A percentile compares a stretch with the other conserved stretches of the same genome.
These are phyloP conservation scores for Mycena latifolia DNA, from an alignment of 768 basidiomycete species.

Conservation along the genomic window DNA sequence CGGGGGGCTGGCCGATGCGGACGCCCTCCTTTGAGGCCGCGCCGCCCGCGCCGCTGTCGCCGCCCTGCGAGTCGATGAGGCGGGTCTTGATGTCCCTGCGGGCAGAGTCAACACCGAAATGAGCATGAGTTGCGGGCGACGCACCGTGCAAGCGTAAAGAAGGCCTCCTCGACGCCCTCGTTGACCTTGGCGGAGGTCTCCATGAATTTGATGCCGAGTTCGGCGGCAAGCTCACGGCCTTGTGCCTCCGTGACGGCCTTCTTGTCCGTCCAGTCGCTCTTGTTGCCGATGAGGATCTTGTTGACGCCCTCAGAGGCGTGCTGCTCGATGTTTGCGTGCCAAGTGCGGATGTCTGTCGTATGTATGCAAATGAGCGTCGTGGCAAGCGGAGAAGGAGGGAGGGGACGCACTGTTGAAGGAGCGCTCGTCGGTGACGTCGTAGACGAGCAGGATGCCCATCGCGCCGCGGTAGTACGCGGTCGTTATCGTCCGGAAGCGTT, in stretches of 20 bases:
- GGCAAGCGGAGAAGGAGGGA: constrained; percentile 5
- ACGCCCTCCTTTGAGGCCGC: constrained; percentile 59
- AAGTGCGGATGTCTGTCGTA: constrained; percentile 30
- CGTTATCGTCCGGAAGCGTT: constrained; percentile 98
- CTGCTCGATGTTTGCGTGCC: constrained; percentile 90
- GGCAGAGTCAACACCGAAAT: not conserved
- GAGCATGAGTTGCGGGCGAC: too few species aligned
- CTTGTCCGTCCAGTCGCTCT: constrained; percentile 97
- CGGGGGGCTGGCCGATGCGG: constrained; percentile 21
- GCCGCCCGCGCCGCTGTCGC: constrained; percentile 58
- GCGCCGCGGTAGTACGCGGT: constrained; percentile 99
- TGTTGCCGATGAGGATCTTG: constrained; percentile 98
- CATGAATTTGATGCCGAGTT: constrained; percentile 93
- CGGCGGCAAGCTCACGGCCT: constrained; percentile 87
- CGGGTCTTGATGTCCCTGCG: constrained; percentile 97
- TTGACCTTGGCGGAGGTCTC: constrained; percentile 99
- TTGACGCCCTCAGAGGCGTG: constrained; percentile 99
- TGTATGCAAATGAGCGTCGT: too few species aligned
- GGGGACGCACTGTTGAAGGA: constrained; percentile 66
- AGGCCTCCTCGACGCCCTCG: constrained; percentile 98
- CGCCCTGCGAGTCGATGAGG: constrained; percentile 93
- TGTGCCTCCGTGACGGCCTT: constrained; percentile 73
- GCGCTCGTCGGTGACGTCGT: constrained; percentile 88
- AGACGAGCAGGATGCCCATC: constrained; percentile 98
- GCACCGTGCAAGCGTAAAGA: constrained; percentile 96